Evolutionary conservation across 345 rosid genomes (phyloP), one percentile per base, ranked within the genome.

Genomic region (Syzygium jambos): DNA sequence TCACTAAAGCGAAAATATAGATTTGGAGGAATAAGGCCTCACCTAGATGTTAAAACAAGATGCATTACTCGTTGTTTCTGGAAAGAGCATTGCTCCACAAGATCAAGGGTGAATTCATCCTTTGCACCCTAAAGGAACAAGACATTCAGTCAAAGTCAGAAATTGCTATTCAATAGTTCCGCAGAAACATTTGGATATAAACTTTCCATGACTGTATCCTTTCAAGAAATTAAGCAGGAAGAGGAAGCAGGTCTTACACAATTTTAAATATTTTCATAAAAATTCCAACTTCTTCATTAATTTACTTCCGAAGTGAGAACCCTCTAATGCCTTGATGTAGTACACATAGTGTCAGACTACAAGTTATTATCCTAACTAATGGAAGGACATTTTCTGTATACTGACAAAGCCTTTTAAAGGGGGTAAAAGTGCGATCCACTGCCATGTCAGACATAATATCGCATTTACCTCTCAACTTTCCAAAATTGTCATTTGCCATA

Each of bases 51-150:
- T 94, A 94, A 91, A 89, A 95, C 96, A 53, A 98, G 97, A 92
- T 98, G 98, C 99, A 98, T 94, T 78, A 96, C 94, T 8, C 94
- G 93, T 89, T 98, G 98, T 93, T 98, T 98, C 93, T 96, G 99
- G 94, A 96, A 98, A 27, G 99, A 94, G 92, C 99, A 98, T 85
- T 98, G 99, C 92, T 98, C 99, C 80, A 98, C 99, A 84, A 98
- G 99, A 93, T 98, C 99, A 90, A 98, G 98, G 65, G 99, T 95
- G 90, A 98, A 98, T 91, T 98, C 98, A 89, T 95, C 97, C 90
- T 91, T 95, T 83, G 94, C 98, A 85, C 93, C 97, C 99, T 96
- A 87, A 88, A 93, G 85, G 87, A 90, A 17, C 90, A 88, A 52
- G 43, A 30, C 54, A 56, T 53, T 49, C 82, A 73, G 49, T 55